Percentiles rank a stretch among this genome's conserved stretches.
phyloP scores from a whole-genome alignment of 257 asterid species.

The Jaltomata sinuosa region DNA sequence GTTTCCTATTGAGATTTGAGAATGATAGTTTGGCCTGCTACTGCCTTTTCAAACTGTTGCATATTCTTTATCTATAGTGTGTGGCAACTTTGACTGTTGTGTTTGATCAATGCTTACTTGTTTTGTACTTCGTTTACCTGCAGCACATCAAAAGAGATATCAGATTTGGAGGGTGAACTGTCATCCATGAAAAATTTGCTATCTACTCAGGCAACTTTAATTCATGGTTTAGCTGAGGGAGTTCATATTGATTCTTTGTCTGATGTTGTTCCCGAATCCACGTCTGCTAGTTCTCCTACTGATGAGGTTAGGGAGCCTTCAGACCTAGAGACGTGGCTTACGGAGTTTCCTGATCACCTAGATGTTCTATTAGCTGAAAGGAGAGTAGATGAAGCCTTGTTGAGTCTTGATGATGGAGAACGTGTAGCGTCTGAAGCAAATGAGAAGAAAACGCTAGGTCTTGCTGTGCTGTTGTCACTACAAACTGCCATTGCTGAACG shows the following conservation, averaged over 20 bases:
- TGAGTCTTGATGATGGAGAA: constrained; percentile 87
- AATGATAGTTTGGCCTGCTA: background rate
- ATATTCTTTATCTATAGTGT: background rate
- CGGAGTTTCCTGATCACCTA: constrained; percentile 84
- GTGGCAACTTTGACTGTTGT: background rate
- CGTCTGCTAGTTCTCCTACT: constrained; percentile 28
- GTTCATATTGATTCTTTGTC: constrained; percentile 64
- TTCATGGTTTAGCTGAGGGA: constrained; percentile 93
- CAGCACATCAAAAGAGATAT: constrained; percentile 98
- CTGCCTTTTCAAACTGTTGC: background rate
- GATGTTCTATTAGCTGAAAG: constrained; percentile 95
- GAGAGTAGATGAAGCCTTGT: constrained; percentile 92
- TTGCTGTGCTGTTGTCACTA: constrained; percentile 39
- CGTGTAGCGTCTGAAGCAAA: constrained; percentile 57
- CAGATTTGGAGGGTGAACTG: constrained; percentile 98
- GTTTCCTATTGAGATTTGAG: background rate
- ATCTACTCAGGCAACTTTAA: constrained; percentile 91
- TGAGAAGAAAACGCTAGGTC: constrained; percentile 43
- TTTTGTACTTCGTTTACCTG: constrained; percentile 6
- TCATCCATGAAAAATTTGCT: constrained; percentile 93
- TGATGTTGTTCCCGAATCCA: constrained; percentile 37
- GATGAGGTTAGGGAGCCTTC: constrained; percentile 60
- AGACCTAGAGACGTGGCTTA: constrained; percentile 68
- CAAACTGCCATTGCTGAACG: constrained; percentile 66
- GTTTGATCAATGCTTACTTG: background rate